phyloP scores from a whole-genome alignment of 2,329 filamentous ascomycete species.

The Raffaelea ambrosiae region DNA sequence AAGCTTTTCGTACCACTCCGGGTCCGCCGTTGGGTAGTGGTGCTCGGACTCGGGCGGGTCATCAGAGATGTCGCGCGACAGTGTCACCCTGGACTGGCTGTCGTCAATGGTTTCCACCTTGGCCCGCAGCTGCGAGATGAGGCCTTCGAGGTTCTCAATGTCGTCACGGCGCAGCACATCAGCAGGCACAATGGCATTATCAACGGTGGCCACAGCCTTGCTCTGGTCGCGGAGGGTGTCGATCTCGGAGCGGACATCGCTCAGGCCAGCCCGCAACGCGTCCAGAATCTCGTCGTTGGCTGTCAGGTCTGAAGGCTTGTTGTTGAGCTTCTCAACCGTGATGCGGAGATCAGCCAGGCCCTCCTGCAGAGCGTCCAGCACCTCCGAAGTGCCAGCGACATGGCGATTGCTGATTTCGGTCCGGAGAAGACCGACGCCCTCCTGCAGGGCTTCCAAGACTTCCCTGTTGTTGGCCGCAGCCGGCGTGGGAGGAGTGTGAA shows the following conservation, averaged over 20 bases:
- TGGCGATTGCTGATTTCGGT: constrained; percentile 62
- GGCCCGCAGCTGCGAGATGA: constrained; percentile 72
- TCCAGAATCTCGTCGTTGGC: constrained; percentile 86
- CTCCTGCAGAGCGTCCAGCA: constrained; percentile 83
- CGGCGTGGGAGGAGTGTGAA: constrained; percentile 27
- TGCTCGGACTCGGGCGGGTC: background rate
- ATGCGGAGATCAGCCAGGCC: constrained; percentile 69
- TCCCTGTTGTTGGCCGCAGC: constrained; percentile 45
- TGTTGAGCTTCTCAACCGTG: constrained; percentile 67
- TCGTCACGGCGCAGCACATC: constrained; percentile 59
- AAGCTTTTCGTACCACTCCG: constrained; percentile 20
- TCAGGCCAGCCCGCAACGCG: constrained; percentile 73
- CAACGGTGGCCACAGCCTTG: constrained; percentile 43
- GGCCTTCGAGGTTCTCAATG: constrained; percentile 74
- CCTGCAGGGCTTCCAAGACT: constrained; percentile 60
- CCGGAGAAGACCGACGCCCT: constrained; percentile 66
- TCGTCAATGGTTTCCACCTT: constrained; percentile 72
- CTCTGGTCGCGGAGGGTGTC: constrained; percentile 60
- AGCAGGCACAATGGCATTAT: constrained; percentile 38
- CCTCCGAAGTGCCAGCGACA: constrained; percentile 69
- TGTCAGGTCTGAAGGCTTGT: constrained; percentile 74
- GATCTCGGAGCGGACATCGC: constrained; percentile 68
- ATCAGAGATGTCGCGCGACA: background rate
- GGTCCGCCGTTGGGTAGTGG: constrained; percentile 5
- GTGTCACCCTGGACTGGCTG: background rate